Evolutionary conservation across 2,329 filamentous ascomycete genomes (phyloP).

Genomic region (Trichoderma sp.): DNA sequence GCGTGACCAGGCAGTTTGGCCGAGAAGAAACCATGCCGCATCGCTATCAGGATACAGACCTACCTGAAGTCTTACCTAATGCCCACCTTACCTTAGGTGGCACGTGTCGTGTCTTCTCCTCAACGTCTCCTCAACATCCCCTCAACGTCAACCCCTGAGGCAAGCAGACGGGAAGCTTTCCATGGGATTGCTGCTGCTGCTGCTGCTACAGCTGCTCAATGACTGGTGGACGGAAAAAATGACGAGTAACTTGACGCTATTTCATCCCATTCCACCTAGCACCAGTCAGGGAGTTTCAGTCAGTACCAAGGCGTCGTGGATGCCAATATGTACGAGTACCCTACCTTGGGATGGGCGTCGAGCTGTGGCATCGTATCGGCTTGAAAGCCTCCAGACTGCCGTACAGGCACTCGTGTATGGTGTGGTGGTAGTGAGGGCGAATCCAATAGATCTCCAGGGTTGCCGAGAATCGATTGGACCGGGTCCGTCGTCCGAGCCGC

Average conservation of each 20-base stretch:
- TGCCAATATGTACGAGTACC: background rate
- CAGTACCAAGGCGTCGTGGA: background rate
- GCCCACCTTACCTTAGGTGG: background rate
- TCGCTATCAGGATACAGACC: background rate
- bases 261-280: background rate
- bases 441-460: constrained; percentile 17
- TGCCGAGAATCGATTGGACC: constrained; percentile 16
- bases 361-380: background rate
- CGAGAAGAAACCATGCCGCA: constrained; percentile 3
- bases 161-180: background rate
- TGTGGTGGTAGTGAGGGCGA: background rate
- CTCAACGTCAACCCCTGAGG: background rate
- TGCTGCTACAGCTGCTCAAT: background rate
- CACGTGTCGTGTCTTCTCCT: constrained; percentile 7
- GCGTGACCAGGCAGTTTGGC: background rate
- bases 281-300: background rate
- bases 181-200: background rate
- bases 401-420: background rate
- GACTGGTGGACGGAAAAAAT: background rate
- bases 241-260: background rate
- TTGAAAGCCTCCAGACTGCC: background rate
- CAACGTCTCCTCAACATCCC: background rate
- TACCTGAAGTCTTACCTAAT: background rate
- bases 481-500: constrained; percentile 14
- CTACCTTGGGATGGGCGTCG: background rate